Evolutionary conservation across 352 stramenopile species (phyloP).

Genomic region (Phytopythium mirpurense): DNA sequence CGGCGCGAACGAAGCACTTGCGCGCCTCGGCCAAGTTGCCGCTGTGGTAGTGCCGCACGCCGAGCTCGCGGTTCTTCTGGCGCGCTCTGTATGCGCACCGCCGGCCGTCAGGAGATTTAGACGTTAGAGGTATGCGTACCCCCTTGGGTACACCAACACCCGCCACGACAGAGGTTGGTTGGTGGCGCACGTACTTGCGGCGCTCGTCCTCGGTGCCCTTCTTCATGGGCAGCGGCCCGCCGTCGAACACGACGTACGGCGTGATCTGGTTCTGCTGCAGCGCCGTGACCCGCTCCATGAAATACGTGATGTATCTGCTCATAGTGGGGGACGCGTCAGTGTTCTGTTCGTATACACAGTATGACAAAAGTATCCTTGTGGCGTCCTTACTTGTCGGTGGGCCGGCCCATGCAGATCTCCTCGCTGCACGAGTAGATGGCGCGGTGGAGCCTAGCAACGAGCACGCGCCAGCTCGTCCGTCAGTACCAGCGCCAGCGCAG

Average conservation of each 20-base stretch:
- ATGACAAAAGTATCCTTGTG: no score
- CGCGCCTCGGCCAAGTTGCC: slow-evolving; percentile 54
- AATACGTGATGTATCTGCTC: slow-evolving; percentile 71
- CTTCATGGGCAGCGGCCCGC: slow-evolving; percentile 70
- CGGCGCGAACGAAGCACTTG: slow-evolving; percentile 67
- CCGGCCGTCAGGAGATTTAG: no score
- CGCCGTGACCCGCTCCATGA: slow-evolving; percentile 52
- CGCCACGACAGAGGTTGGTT: no score
- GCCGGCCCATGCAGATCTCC: slow-evolving; percentile 59
- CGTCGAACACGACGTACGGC: slow-evolving; percentile 80
- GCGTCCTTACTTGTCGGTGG: slow-evolving; percentile 60
- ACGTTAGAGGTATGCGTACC: no score
- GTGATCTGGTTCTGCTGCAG: slow-evolving; percentile 50
- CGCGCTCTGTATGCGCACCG: slow-evolving; percentile 27
- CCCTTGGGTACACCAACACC: no score
- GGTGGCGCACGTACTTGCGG: slow-evolving; percentile 38
- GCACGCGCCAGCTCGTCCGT: background rate
- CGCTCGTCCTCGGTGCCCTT: slow-evolving; percentile 71
- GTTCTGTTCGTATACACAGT: background rate
- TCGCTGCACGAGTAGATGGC: slow-evolving; percentile 73
- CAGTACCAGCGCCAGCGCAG: no score
- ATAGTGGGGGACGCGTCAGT: background rate
- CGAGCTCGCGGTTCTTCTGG: slow-evolving; percentile 64
- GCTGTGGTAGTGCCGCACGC: slow-evolving; percentile 49
- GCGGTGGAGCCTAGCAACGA: slow-evolving; percentile 61